A percentile compares a stretch with the other conserved stretches of the same genome.
These are phyloP conservation scores for Ceratobasidium papillatum DNA, from an alignment of 1,284 basidiomycete species.

Conservation along the genomic window DNA sequence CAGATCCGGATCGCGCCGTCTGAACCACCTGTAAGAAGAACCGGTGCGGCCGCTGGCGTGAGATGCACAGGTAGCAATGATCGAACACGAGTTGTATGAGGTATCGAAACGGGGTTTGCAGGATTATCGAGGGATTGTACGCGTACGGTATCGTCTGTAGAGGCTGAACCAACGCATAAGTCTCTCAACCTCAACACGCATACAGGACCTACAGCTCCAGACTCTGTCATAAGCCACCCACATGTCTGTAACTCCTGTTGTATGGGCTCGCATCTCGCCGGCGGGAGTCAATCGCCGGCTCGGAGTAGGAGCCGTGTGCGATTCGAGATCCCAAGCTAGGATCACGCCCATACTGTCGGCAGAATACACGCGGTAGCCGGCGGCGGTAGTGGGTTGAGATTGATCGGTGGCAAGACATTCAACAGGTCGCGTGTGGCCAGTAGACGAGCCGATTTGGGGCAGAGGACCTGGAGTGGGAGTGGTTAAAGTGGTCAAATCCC, in stretches of 20 bases:
- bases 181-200: constrained; percentile 14
- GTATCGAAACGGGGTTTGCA: constrained; percentile 47
- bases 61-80: constrained; percentile 73
- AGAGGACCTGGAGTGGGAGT: constrained; percentile 56
- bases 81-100: constrained; percentile 74
- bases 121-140: constrained; percentile 58
- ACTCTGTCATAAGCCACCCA: constrained; percentile 69
- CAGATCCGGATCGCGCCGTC: constrained; percentile 19
- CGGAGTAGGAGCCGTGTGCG: constrained; percentile 55
- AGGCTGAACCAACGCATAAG: constrained; percentile 61
- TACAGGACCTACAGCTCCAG: constrained; percentile 76
- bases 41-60: constrained; percentile 61
- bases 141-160: constrained; percentile 84
- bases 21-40: constrained; percentile 56
- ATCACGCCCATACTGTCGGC: constrained; percentile 85
- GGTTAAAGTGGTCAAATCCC: constrained; percentile 65
- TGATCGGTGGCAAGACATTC: constrained; percentile 65
- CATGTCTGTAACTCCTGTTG: constrained; percentile 83
- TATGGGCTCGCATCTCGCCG: constrained; percentile 72
- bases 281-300: constrained; percentile 65
- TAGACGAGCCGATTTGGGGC: constrained; percentile 67
- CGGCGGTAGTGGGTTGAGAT: constrained; percentile 50
- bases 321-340: constrained; percentile 72
- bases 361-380: constrained; percentile 79
- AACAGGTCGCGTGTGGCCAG: constrained; percentile 76